Base-by-base conservation (phyloP, 2,329 filamentous ascomycete species). In the Aspergillus aculeatinus region DNA sequence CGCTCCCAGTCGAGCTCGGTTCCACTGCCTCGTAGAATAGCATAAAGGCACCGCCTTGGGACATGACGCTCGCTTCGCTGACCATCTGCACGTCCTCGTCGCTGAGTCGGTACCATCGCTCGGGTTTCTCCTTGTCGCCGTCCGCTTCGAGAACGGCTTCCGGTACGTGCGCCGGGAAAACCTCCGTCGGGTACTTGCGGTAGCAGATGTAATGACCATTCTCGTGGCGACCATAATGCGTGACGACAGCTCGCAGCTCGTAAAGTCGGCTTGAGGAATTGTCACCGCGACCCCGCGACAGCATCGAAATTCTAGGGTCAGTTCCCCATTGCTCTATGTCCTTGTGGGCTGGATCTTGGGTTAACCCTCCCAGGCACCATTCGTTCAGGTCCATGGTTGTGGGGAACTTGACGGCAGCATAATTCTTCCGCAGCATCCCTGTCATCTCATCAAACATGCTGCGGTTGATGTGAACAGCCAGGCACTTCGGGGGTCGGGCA, bases 121-220 rank as follows among this genome's bases (percentile, higher is more conserved):
- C 80, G 14, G 79, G 66, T 27, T 67, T 72, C 39, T 76, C 72
- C 58, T 74, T 70, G 16, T 72, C 70, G 16, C 68, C 69, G 54
- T 74, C 68, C 6, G 68, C 69, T 31, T 75, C 71, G 2, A 75
- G 53, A 14, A 75, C 66, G 21, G 69, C 65, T 39, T 74, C 71
- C 9, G 72, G 69, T 9, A 74, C 67, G 42, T 69, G 61, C 4
- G 67, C 70, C 5, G 76, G 72, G 48, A 78, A 77, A 7, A 62
- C 63, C 1, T 73, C 66, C 4, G 70, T 67, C 1, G 85, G 82
- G 69, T 91, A 88, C 69, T 89, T 90, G 55, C 91, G 85, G 74
- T 95, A 96, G 73, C 92, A 96, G 44, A 97, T 87, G 68, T 99
- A 98, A 77, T 99, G 95, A 0, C 95, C 95, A 68, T 96, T 96